Evolutionary conservation across 768 basidiomycete genomes (phyloP).

Genomic region (Rhodotorula kratochvilovae): DNA sequence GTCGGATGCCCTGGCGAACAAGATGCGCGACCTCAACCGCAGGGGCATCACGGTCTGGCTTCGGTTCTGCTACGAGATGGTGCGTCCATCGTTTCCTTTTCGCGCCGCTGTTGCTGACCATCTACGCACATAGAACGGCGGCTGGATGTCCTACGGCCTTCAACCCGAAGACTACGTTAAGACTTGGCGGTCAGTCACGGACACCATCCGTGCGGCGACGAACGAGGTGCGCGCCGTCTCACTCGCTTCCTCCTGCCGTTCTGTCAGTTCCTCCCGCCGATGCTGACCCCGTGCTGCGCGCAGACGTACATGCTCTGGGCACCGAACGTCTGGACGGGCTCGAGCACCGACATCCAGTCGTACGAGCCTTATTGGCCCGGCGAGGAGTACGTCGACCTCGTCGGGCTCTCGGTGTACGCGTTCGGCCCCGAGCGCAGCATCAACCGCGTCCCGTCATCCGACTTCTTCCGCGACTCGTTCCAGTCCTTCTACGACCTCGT

Average conservation of each 20-base stretch:
- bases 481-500: conserved; percentile 33
- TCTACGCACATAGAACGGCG: conserved; percentile 12
- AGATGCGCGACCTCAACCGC: conserved; percentile 4
- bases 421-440: conserved; percentile 15
- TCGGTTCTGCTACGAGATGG: conserved; percentile 35
- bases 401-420: conserved; percentile 32
- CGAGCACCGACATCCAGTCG: conserved; percentile 14
- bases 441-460: conserved; percentile 13
- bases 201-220: conserved; percentile 18
- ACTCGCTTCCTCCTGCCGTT: not conserved
- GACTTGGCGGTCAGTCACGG: conserved; percentile 11
- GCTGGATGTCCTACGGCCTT: conserved; percentile 34
- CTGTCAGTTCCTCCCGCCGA: not conserved
- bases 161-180: not conserved
- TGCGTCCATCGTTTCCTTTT: not conserved
- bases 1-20: conserved; percentile 12
- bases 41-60: conserved; percentile 29
- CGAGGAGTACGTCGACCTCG: conserved; percentile 36
- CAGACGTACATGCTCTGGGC: conserved; percentile 36
- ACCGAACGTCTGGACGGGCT: conserved; percentile 31
- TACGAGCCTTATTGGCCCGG: conserved; percentile 37
- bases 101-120: not conserved
- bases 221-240: conserved; percentile 10
- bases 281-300: not conserved
- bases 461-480: conserved; percentile 14